phyloP scores from a whole-genome alignment of 1,284 basidiomycete species.

The Violaceomyces palustris region DNA sequence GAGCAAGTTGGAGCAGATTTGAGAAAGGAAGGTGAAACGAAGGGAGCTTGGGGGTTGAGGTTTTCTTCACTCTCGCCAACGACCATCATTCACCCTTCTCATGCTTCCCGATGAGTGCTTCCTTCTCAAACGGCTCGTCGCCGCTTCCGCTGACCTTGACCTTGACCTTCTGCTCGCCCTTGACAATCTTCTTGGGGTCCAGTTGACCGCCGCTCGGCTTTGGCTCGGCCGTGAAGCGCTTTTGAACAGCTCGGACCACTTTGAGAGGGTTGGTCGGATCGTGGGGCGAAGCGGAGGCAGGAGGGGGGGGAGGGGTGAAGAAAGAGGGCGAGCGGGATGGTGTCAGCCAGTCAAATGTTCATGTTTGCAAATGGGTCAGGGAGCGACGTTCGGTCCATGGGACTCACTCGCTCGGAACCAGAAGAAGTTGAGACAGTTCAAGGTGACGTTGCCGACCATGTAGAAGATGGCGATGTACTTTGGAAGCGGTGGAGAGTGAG shows the following conservation, averaged over 20 bases:
- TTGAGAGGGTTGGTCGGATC: not conserved
- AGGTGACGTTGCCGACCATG: conserved; percentile 29
- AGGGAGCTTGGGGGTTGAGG: too few relatives aligned
- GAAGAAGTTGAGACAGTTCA: conserved; percentile 52
- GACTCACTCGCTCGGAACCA: conserved; percentile 52
- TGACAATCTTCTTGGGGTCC: conserved; percentile 24
- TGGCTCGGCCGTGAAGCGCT: conserved; percentile 42
- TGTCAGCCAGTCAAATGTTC: too few relatives aligned
- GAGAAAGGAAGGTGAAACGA: too few relatives aligned
- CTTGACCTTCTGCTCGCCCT: conserved; percentile 31
- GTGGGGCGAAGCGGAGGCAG: too few relatives aligned
- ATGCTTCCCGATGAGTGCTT: conserved; percentile 10
- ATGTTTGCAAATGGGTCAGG: not conserved
- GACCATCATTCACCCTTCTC: too few relatives aligned
- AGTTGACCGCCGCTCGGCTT: conserved; percentile 5
- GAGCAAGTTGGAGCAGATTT: too few relatives aligned
- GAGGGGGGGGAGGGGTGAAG: too few relatives aligned
- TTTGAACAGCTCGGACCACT: conserved; percentile 51
- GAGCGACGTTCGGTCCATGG: too few relatives aligned
- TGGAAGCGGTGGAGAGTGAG: conserved; percentile 28
- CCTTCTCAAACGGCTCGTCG: conserved; percentile 31
- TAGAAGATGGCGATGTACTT: conserved; percentile 26
- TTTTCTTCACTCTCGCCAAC: too few relatives aligned
- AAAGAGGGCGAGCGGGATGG: too few relatives aligned
- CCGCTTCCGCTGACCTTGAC: conserved; percentile 27